phyloP scores from a whole-genome alignment of 2,329 filamentous ascomycete genomes.

The Sporothrix variecibatus region DNA sequence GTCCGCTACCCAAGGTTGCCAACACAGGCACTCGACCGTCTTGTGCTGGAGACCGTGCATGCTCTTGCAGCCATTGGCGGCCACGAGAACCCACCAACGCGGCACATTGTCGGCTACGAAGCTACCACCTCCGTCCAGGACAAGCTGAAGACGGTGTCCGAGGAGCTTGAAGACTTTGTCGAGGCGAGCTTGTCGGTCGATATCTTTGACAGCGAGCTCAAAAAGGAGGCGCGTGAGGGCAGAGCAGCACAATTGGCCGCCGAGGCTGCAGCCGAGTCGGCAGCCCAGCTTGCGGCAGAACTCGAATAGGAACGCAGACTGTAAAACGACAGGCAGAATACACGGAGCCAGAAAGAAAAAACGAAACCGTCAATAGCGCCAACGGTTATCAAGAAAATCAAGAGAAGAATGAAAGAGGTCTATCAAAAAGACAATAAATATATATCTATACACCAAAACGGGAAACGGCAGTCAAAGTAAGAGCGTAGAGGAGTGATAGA shows the following conservation, averaged over 20 bases:
- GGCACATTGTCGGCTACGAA: slow-evolving; percentile 92
- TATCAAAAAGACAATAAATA: neutral
- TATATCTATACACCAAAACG: neutral
- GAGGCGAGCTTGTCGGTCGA: slow-evolving; percentile 86
- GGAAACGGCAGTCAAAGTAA: neutral
- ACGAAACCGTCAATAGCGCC: too few relatives aligned
- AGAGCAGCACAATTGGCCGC: slow-evolving; percentile 4
- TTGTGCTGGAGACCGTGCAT: slow-evolving; percentile 88
- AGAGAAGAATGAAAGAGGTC: neutral
- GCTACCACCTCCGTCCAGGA: slow-evolving; percentile 87
- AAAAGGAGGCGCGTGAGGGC: slow-evolving; percentile 51
- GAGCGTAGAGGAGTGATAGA: too few relatives aligned
- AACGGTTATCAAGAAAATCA: too few relatives aligned
- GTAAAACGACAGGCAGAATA: too few relatives aligned
- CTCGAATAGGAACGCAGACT: neutral
- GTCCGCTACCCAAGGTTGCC: slow-evolving; percentile 75
- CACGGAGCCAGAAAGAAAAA: neutral
- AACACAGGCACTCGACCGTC: slow-evolving; percentile 64
- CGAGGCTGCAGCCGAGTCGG: neutral
- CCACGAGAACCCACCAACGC: slow-evolving; percentile 90
- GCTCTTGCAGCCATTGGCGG: slow-evolving; percentile 90
- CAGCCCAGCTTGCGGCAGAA: neutral
- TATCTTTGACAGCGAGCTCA: slow-evolving; percentile 62
- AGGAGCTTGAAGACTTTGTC: slow-evolving; percentile 95
- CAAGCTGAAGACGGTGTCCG: slow-evolving; percentile 93